A percentile compares a stretch with the other conserved stretches of the same genome.
Conservation (phyloP, 805 yeast genomes). For the Saccharomycopsis selenospora region DNA sequence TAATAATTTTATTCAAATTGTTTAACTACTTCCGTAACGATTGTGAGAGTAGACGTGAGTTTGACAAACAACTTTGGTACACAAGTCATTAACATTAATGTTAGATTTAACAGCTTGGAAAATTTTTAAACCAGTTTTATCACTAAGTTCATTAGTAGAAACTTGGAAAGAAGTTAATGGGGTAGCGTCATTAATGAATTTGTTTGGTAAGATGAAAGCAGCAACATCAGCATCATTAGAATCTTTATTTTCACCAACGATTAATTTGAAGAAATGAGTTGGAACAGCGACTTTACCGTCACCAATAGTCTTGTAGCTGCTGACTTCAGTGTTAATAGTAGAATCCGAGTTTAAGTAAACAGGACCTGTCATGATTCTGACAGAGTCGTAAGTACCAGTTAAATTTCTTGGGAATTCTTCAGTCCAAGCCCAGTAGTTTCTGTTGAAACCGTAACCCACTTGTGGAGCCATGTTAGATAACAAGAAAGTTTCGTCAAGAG, state of each 20-base stretch:
- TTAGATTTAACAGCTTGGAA: conserved; percentile 10
- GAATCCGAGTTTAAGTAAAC: conserved; percentile 58
- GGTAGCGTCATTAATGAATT: conserved; percentile 8
- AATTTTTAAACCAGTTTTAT: conserved; percentile 11
- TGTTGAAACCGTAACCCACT: conserved; percentile 59
- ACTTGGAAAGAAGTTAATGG: conserved; percentile 14
- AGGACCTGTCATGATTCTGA: conserved; percentile 74
- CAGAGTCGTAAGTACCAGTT: conserved; percentile 51
- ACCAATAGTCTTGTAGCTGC: conserved; percentile 71
- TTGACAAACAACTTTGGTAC: conserved; percentile 15
- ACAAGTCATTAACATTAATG: conserved; percentile 15
- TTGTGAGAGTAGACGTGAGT: conserved; percentile 15
- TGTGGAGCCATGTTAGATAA: conserved; percentile 58
- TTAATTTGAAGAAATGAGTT: conserved; percentile 20
- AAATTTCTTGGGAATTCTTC: conserved; percentile 67
- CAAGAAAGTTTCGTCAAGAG: conserved; percentile 57
- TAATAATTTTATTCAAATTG: conserved; percentile 39
- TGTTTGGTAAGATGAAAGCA: conserved; percentile 19
- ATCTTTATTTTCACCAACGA: conserved; percentile 15
- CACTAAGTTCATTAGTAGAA: conserved; percentile 7
- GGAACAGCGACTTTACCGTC: conserved; percentile 43
- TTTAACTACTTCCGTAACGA: conserved; percentile 11
- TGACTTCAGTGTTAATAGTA: conserved; percentile 46
- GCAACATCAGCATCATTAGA: conserved; percentile 17
- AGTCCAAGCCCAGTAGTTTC: conserved; percentile 66